A percentile compares a stretch with the other conserved stretches of the same genome.
Conservation (phyloP, 2,329 filamentous ascomycete species). For the Pezicula neosporulosa region DNA sequence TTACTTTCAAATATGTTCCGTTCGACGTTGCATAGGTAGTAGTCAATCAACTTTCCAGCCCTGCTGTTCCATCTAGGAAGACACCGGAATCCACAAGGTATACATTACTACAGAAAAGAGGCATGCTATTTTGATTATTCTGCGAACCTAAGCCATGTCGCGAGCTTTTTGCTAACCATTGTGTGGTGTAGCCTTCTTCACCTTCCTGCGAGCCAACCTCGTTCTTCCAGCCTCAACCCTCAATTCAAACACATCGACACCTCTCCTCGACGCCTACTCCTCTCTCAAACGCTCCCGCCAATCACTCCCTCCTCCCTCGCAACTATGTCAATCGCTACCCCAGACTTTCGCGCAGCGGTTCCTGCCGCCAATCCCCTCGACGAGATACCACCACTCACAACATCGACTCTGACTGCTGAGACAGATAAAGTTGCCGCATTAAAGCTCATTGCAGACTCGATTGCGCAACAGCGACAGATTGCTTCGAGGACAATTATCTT, state of each 20-base stretch:
- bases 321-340: slow-evolving; percentile 30
- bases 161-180: slow-evolving; percentile 4
- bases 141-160: neutral
- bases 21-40: neutral
- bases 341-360: slow-evolving; percentile 25
- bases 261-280: slow-evolving; percentile 54
- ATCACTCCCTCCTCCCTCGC: slow-evolving; percentile 33
- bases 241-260: slow-evolving; percentile 60
- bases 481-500: slow-evolving; percentile 61
- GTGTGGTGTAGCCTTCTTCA: slow-evolving; percentile 68
- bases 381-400: slow-evolving; percentile 60
- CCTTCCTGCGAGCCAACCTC: slow-evolving; percentile 76
- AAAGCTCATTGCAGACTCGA: slow-evolving; percentile 72
- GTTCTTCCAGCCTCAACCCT: slow-evolving; percentile 52
- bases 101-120: neutral
- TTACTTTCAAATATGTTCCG: slow-evolving; percentile 3
- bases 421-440: slow-evolving; percentile 65
- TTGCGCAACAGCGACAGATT: slow-evolving; percentile 75
- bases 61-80: neutral
- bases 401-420: slow-evolving; percentile 50
- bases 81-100: neutral
- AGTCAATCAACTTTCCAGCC: neutral
- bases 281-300: slow-evolving; percentile 33
- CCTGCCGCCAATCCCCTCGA: slow-evolving; percentile 34
- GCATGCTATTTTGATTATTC: neutral